A percentile compares a stretch with the other conserved stretches of the same genome.
These are phyloP conservation scores for Pseudogymnoascus sp. DNA, from an alignment of 2,329 filamentous ascomycete species.

Conservation along the genomic window DNA sequence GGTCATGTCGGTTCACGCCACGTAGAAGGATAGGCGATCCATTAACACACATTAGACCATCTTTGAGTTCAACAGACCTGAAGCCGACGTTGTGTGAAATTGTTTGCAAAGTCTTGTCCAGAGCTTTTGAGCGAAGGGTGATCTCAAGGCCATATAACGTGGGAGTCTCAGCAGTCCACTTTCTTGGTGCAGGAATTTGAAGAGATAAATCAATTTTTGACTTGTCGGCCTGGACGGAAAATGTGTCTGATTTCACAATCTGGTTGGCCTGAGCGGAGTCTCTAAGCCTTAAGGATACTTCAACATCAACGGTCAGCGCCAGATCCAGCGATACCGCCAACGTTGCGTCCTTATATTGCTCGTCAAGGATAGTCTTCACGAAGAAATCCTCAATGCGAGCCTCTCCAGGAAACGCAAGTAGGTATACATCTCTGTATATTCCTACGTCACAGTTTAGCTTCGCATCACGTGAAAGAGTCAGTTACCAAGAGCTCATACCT, in stretches of 20 bases:
- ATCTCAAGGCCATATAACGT: conserved; percentile 52
- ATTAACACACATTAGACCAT: conserved; percentile 57
- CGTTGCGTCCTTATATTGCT: conserved; percentile 43
- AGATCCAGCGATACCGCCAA: conserved; percentile 39
- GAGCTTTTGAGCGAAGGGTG: conserved; percentile 35
- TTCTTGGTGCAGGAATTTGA: conserved; percentile 46
- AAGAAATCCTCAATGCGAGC: conserved; percentile 52
- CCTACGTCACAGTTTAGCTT: conserved; percentile 28
- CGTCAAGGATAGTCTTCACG: conserved; percentile 48
- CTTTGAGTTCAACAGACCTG: conserved; percentile 55
- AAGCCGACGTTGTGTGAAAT: conserved; percentile 50
- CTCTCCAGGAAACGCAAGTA: conserved; percentile 49
- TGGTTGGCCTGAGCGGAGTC: conserved; percentile 20
- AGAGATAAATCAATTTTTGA: conserved; percentile 2
- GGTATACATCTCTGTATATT: conserved; percentile 61
- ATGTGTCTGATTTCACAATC: conserved; percentile 2
- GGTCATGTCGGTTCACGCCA: conserved; percentile 65
- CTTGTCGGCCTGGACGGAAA: conserved; percentile 1
- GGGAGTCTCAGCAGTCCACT: conserved; percentile 65
- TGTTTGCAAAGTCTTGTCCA: conserved; percentile 23
- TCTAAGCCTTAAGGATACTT: conserved; percentile 14
- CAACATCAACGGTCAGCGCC: conserved; percentile 38
- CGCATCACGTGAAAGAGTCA: background rate
- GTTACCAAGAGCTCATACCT: conserved; percentile 33
- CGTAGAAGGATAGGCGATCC: conserved; percentile 54